A percentile compares a stretch with the other conserved stretches of the same genome.
These are phyloP conservation scores for Amniculicola lignicola DNA, from an alignment of 495 filamentous ascomycete species.

Conservation along the genomic window DNA sequence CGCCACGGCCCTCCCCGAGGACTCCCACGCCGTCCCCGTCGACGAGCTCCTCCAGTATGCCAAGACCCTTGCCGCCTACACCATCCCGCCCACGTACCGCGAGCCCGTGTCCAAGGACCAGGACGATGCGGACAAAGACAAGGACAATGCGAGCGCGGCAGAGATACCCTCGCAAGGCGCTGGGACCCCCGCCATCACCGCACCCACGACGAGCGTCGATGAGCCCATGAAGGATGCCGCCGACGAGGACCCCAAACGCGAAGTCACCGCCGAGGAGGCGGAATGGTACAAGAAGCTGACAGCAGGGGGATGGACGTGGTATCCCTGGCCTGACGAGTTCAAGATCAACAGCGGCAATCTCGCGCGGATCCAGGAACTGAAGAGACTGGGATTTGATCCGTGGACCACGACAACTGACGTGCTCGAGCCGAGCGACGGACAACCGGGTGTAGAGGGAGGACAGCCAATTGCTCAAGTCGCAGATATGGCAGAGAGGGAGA, in stretches of 20 bases:
- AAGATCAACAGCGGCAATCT: conserved; percentile 21
- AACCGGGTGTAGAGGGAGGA: too few species aligned
- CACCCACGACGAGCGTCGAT: neutral
- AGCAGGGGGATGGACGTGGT: neutral
- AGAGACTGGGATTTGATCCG: conserved; percentile 3
- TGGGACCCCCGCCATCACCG: conserved; percentile 2
- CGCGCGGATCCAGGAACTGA: conserved; percentile 16
- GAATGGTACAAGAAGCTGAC: conserved; percentile 21
- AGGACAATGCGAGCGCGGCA: conserved; percentile 31
- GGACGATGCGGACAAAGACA: conserved; percentile 31
- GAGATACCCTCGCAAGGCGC: conserved; percentile 14
- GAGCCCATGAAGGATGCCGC: neutral
- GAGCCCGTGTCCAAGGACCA: conserved; percentile 35
- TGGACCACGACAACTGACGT: too few species aligned
- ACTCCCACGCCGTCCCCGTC: conserved; percentile 51
- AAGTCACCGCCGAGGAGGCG: conserved; percentile 18
- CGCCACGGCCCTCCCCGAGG: conserved; percentile 49
- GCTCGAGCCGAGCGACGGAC: too few species aligned
- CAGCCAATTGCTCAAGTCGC: too few species aligned
- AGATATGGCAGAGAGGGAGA: too few species aligned
- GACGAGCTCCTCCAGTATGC: conserved; percentile 69
- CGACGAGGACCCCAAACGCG: neutral
- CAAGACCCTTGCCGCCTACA: conserved; percentile 68
- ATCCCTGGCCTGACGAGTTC: conserved; percentile 15
- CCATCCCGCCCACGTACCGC: conserved; percentile 63